Evolutionary conservation across 2,329 filamentous ascomycete genomes (phyloP).

Genomic region (Nothophoma quercina): DNA sequence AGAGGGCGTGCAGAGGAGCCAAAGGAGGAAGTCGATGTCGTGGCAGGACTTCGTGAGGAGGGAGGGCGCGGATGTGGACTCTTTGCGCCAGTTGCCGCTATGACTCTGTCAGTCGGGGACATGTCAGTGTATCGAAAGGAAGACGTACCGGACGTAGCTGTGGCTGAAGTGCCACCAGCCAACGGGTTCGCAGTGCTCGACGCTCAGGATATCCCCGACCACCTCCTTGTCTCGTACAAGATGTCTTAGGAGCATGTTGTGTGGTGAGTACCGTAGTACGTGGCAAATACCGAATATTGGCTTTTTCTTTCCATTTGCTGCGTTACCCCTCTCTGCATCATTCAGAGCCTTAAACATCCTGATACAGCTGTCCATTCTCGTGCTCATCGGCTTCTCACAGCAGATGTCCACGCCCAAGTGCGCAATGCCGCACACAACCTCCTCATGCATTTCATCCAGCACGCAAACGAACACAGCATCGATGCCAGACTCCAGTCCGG

Average conservation of each 20-base stretch:
- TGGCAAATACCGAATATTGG: conserved; percentile 88
- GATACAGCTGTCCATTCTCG: conserved; percentile 78
- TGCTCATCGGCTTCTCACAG: conserved; percentile 93
- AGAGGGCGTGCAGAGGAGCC: conserved; percentile 82
- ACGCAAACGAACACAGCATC: conserved; percentile 75
- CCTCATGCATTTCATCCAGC: conserved; percentile 85
- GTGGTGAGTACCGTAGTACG: conserved; percentile 90
- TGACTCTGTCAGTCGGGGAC: conserved; percentile 3
- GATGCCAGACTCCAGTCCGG: conserved; percentile 46
- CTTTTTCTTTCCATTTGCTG: conserved; percentile 30
- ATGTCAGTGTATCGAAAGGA: not conserved
- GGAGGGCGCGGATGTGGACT: conserved; percentile 77
- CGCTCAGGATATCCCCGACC: conserved; percentile 83
- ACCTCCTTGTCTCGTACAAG: conserved; percentile 76
- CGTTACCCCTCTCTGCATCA: conserved; percentile 29
- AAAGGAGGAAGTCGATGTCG: conserved; percentile 91
- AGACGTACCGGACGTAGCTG: conserved; percentile 65
- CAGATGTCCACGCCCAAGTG: conserved; percentile 79
- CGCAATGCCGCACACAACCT: conserved; percentile 78
- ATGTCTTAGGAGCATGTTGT: conserved; percentile 84
- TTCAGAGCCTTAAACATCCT: conserved; percentile 70
- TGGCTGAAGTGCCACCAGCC: conserved; percentile 91
- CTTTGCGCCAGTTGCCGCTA: conserved; percentile 89
- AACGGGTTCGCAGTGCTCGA: conserved; percentile 92
- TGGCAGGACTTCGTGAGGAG: conserved; percentile 96